Evolutionary conservation across 257 asterid genomes (phyloP), one percentile per base, ranked within the genome.

Genomic region (Perilla frutescens): DNA sequence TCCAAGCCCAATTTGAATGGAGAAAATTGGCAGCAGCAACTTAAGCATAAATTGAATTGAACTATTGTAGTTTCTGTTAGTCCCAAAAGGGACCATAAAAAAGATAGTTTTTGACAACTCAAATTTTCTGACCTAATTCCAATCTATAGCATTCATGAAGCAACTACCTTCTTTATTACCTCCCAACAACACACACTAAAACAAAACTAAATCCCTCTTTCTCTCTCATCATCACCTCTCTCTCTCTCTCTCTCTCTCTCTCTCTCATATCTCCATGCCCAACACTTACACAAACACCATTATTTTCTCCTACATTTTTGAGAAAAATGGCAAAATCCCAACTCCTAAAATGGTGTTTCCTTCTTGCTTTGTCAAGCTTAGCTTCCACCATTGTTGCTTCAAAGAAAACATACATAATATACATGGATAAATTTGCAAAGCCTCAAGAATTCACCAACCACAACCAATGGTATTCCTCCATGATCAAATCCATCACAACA

Each of bases 81-180:
- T 68, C 41, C 8, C 31, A 66, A 41, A 29, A 48, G 12, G 39
- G 68, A 37, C 34, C 51, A 74, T 64, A 37, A 64, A 34, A 26
- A 8, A 40, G 11, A 61, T 37, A 68, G 48, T 5, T 61, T 5
- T 61, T 31, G 4, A 56, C 8, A 41, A 10, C 61, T 64, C 48
- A 66, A 44, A 48, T 7, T 51, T 20, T 44, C 14, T 13, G 29
- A 68, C 74, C 71, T 64, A 81, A 72, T 67, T 72, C 73, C 31
- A 47, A 66, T 75, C 75, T 8, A 20, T 20, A 14, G 74, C 85
- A 87, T 82, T 87, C 73, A 87, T 81, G 91, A 71, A 58, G 61
- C 97, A 91, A 85, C 97, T 34, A 91, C 97, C n/a, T 0, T 66
- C 83, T 85, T 90, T 83, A 88, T 75, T 83, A 71, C 79, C 74